Evolutionary conservation across 192 early-diverging fungal genomes (phyloP), one percentile per base, ranked within the genome.

Genomic region (Entomortierella lignicola): DNA sequence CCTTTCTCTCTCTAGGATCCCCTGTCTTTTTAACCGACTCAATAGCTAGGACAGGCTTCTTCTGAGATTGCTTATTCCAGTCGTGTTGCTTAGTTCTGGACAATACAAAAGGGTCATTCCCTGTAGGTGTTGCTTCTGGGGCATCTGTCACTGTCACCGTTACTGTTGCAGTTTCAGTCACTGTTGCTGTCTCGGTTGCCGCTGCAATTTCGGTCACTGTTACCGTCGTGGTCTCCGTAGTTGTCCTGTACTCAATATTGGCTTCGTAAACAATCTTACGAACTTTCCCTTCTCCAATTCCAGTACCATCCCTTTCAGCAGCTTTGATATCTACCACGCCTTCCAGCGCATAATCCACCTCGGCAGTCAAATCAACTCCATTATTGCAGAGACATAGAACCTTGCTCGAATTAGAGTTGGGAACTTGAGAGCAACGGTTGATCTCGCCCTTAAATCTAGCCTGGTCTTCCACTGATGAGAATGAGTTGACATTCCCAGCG

Each of bases 311-410:
- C 25, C 60, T 66, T 4, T 61, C 61, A n/a, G 66, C 74, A 51
- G 61, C 66, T 18, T 52, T 20, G 30, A 69, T 69, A 25, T 79
- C 68, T 15, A 70, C 63, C 10, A 70, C 57, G 2, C 75, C 62
- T 20, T 79, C 75, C 6, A 79, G 57, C 17, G 67, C 67, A 48
- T 60, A 70, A 34, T 54, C 39, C 1, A 79, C 48, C 26, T 79
- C 75, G 0, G 62, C 67, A 0, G 75, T 79, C 37, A 70, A 56
- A 41, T 79, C 75, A 0, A 69, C 67, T 7, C 67, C 75, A 47
- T 70, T 79, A 57, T 70, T 79, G 42, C 67, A 79, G 25, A 65
- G 44, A 56, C 67, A 70, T 8, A 66, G 75, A 18, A 79, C 67
- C 8, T 32, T 55, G 8, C 53, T 55, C 11, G 27, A 52, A 1